Evolutionary conservation across 805 yeast species (phyloP), one percentile per base, ranked within the genome.

Genomic region (Candida sithepensis): DNA sequence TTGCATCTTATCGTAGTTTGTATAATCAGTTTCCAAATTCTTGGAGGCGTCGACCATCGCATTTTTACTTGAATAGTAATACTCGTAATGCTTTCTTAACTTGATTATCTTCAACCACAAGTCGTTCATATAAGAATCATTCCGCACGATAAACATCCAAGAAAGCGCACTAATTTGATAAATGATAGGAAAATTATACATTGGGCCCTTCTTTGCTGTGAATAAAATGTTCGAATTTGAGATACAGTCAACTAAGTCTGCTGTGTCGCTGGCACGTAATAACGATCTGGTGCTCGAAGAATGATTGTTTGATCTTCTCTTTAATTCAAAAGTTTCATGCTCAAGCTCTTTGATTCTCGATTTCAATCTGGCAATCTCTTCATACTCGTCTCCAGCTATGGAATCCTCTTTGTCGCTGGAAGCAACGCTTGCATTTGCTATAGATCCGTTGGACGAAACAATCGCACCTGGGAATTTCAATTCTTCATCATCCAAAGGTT

Each of bases 71-170:
- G 66, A 58, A 45, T 67, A 66, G 34, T 64, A 66, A 43, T 61
- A 65, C 44, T 68, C 72, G 45, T 68, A 68, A 45, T 67, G 71
- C 42, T 64, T 66, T 41, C 71, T 55, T 20, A 68, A 53, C 43
- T 64, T 64, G 30, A 66, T 48, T 18, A 68, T 68, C 48, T 68
- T 68, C 46, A 65, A 52, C 84, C 84, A 79, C 21, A 79, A 56
- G 39, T 78, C 74, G 49, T 79, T 73, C 41, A 79, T 59, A 55
- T 77, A 78, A 4, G 81, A 77, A 53, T 79, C 84, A 55, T 81
- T 81, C 57, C 79, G 74, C 69, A 78, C 78, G 19, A 79, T 71
- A 23, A 81, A 81, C 54, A 79, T 62, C 82, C 83, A 79, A 21
- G 81, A 80, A 3, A 81, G 72, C 1, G 79, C 75, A 48, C 81